Conservation (phyloP, 176 grass and related monocot genomes). For the Secale cereale region DNA sequence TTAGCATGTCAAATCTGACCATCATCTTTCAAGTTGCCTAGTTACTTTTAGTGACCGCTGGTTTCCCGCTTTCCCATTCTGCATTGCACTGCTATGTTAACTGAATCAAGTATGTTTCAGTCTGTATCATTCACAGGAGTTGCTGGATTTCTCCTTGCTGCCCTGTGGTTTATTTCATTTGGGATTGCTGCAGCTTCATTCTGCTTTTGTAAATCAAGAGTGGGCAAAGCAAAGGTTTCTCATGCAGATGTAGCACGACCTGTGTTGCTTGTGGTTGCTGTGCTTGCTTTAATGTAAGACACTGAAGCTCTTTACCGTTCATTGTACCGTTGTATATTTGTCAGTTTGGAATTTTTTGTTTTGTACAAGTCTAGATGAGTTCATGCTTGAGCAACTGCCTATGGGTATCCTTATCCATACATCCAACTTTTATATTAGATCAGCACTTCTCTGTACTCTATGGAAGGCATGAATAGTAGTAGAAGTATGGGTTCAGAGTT, state of each 20-base stretch:
- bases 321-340: not conserved
- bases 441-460: not conserved
- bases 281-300: conserved; percentile 60
- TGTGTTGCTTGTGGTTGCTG: conserved; percentile 57
- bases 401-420: not conserved
- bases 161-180: conserved; percentile 61
- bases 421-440: not conserved
- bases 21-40: not conserved
- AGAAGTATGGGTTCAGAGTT: not conserved
- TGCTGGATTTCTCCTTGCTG: conserved; percentile 68
- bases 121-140: conserved; percentile 86
- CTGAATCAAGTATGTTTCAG: conserved; percentile 54
- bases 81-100: not conserved
- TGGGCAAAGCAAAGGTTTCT: conserved; percentile 43
- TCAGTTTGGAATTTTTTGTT: no score
- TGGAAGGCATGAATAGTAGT: not conserved
- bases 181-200: conserved; percentile 40
- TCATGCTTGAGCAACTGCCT: not conserved
- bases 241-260: conserved; percentile 25
- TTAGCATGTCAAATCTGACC: not conserved
- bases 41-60: not conserved
- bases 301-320: not conserved
- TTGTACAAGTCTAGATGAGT: not conserved
- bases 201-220: conserved; percentile 57
- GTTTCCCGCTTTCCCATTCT: not conserved